Percentiles rank a stretch among this genome's conserved stretches.
Evolutionary conservation across 257 asterid species (phyloP).

Genomic region (Lycium ferocissimum): DNA sequence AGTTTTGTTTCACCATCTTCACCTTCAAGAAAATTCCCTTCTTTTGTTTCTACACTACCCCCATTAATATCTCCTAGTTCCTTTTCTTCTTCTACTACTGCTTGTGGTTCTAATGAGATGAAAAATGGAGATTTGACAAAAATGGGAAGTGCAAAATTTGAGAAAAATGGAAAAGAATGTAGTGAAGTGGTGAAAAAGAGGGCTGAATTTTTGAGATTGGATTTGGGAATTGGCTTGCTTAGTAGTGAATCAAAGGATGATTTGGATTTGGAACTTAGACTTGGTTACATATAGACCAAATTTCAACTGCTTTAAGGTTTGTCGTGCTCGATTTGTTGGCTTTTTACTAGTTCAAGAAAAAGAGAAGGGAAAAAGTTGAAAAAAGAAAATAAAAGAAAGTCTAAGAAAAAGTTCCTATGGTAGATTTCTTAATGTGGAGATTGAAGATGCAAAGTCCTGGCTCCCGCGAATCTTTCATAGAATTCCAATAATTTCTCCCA

Average conservation of each 20-base stretch:
- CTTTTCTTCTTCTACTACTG: constrained; percentile 34
- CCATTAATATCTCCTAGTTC: constrained; percentile 41
- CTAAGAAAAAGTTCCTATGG: neutral
- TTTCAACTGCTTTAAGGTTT: constrained; percentile 27
- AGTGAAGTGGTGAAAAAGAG: constrained; percentile 34
- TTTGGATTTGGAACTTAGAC: constrained; percentile 91
- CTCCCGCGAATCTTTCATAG: no score
- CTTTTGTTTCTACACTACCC: constrained; percentile 43
- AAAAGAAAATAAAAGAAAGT: neutral
- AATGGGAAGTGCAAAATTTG: constrained; percentile 30
- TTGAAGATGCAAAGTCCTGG: neutral
- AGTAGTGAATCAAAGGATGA: constrained; percentile 57
- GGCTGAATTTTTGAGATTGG: constrained; percentile 57
- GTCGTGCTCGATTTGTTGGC: neutral
- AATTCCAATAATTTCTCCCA: no score
- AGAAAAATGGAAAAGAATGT: constrained; percentile 40
- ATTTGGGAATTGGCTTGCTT: constrained; percentile 72
- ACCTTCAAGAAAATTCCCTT: constrained; percentile 44
- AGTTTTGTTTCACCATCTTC: constrained; percentile 45
- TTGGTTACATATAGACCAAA: constrained; percentile 55
- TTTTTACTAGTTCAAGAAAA: neutral
- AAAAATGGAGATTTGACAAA: constrained; percentile 28
- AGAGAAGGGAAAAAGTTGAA: neutral
- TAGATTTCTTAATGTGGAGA: neutral
- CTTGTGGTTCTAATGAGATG: constrained; percentile 8